Evolutionary conservation across 148 eudicot genomes (phyloP).

Genomic region (Vaccinium vitisidaea): DNA sequence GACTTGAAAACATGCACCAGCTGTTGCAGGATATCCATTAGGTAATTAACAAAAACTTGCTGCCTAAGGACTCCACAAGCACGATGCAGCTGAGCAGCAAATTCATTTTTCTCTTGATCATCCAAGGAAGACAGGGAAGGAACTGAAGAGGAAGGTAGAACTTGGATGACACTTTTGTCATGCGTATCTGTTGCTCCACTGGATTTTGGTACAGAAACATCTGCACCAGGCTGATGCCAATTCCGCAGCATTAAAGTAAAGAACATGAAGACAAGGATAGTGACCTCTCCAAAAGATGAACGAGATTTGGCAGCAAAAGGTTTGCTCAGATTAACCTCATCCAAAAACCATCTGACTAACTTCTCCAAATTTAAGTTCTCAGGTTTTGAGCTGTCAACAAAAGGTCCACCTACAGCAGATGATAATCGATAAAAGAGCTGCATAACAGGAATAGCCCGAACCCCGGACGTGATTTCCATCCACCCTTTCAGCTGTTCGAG

Average conservation of each 20-base stretch:
- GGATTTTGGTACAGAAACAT: slow-evolving; percentile 58
- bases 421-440: slow-evolving; percentile 92
- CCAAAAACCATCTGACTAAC: slow-evolving; percentile 87
- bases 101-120: slow-evolving; percentile 80
- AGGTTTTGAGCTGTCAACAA: slow-evolving; percentile 68
- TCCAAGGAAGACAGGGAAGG: slow-evolving; percentile 41
- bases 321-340: slow-evolving; percentile 69
- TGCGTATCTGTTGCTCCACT: slow-evolving; percentile 63
- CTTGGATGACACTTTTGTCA: slow-evolving; percentile 53
- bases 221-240: slow-evolving; percentile 98
- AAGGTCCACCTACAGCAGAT: slow-evolving; percentile 97
- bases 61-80: slow-evolving; percentile 90
- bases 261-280: slow-evolving; percentile 92
- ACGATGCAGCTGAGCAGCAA: slow-evolving; percentile 65
- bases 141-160: slow-evolving; percentile 37
- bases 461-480: slow-evolving; percentile 90
- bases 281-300: slow-evolving; percentile 80
- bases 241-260: slow-evolving; percentile 95
- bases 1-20: slow-evolving; percentile 84
- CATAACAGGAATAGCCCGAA: slow-evolving; percentile 91
- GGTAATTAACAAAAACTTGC: slow-evolving; percentile 81
- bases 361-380: slow-evolving; percentile 86
- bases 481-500: slow-evolving; percentile 87
- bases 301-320: slow-evolving; percentile 71
- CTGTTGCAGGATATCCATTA: slow-evolving; percentile 98